Conservation (phyloP, 352 stramenopile species). For the Globisporangium polare region DNA sequence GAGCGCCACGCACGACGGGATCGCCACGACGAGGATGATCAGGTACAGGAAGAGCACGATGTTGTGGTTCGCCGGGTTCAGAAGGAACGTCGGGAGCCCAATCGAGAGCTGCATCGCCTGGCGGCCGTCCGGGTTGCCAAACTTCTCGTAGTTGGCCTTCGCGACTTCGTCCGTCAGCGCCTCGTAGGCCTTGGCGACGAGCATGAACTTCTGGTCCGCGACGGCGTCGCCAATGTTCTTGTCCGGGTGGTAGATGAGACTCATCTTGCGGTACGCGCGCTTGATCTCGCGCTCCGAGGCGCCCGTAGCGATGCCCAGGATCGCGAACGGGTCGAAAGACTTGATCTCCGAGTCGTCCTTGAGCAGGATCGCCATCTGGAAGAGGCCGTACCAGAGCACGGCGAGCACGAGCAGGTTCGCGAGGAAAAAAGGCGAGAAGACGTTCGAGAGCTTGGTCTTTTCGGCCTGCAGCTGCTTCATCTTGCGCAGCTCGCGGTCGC, state of each 20-base stretch:
- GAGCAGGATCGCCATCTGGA: constrained; percentile 90
- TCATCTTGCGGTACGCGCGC: constrained; percentile 92
- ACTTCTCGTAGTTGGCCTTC: constrained; percentile 98
- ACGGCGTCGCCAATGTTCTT: constrained; percentile 97
- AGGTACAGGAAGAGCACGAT: constrained; percentile 98
- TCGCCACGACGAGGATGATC: constrained; percentile 97
- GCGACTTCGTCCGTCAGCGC: constrained; percentile 95
- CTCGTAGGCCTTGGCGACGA: constrained; percentile 94
- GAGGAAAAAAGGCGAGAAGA: constrained; percentile 79
- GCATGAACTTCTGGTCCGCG: constrained; percentile 99
- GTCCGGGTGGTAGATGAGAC: constrained; percentile 91
- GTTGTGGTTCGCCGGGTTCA: constrained; percentile 98
- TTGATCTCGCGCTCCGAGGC: constrained; percentile 95
- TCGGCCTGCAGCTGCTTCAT: constrained; percentile 83
- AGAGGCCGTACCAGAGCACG: constrained; percentile 78
- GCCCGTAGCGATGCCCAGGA: constrained; percentile 92
- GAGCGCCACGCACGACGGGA: constrained; percentile 92
- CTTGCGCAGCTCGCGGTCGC: constrained; percentile 80
- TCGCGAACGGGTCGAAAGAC: constrained; percentile 97
- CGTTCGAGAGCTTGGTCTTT: constrained; percentile 80
- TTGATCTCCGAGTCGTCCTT: constrained; percentile 97
- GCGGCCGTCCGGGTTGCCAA: constrained; percentile 97
- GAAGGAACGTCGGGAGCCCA: constrained; percentile 95
- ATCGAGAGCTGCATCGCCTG: constrained; percentile 96
- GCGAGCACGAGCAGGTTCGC: constrained; percentile 71